These are phyloP conservation scores for Fusarium verrucosum DNA, from an alignment of 2,329 filamentous ascomycete genomes.

Conservation along the genomic window DNA sequence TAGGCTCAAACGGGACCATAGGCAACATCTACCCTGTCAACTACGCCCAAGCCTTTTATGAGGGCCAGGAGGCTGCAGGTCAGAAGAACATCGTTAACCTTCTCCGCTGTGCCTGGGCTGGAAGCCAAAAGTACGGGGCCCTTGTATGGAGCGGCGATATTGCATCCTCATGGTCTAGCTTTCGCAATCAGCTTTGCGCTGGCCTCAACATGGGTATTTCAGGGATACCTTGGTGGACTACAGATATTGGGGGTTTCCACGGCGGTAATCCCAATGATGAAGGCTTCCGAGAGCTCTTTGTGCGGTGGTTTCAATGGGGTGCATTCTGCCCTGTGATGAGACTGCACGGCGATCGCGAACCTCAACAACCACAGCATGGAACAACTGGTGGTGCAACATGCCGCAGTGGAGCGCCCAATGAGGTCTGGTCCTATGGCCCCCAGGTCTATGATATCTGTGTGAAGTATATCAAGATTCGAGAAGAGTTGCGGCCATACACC, in stretches of 20 bases:
- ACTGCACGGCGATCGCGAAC: conserved; percentile 72
- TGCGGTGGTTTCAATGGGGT: conserved; percentile 76
- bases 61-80: conserved; percentile 63
- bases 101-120: conserved; percentile 60
- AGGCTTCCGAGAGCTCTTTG: conserved; percentile 69
- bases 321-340: conserved; percentile 74
- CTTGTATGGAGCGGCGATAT: conserved; percentile 75
- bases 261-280: conserved; percentile 66
- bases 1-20: conserved; percentile 51
- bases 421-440: conserved; percentile 73
- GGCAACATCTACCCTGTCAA: conserved; percentile 69
- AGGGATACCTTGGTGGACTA: conserved; percentile 75
- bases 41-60: conserved; percentile 68
- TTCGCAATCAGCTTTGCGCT: conserved; percentile 68
- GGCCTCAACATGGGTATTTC: conserved; percentile 73
- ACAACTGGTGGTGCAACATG: conserved; percentile 53
- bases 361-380: conserved; percentile 53
- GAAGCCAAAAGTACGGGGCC: conserved; percentile 70
- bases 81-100: conserved; percentile 67
- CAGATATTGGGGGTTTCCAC: conserved; percentile 76
- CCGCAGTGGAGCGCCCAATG: conserved; percentile 64
- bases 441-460: conserved; percentile 68
- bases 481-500: conserved; percentile 67
- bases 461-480: conserved; percentile 67
- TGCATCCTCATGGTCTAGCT: conserved; percentile 68